Evolutionary conservation across 2,329 filamentous ascomycete species (phyloP), one percentile per base, ranked within the genome.

Genomic region (Karstenula rhodostoma): DNA sequence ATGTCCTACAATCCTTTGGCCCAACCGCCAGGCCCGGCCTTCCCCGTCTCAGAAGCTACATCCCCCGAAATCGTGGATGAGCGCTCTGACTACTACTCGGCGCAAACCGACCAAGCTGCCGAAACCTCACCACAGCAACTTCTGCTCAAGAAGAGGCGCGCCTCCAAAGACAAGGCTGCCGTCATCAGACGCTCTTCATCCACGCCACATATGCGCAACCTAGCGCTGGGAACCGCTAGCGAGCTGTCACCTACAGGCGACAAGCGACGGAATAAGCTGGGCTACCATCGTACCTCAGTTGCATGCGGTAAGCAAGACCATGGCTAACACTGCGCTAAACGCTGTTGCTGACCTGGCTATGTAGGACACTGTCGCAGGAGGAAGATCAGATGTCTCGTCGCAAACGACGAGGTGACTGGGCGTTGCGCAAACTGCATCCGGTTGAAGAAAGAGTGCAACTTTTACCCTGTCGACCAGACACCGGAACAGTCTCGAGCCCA

Each of bases 371-470:
- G 94, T 77, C 91, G 94, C 72, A 87, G 92, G 75, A 90, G 94
- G 69, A 98, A 98, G 80, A 98, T 98, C 64, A 86, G 94, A 79
- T 98, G 94, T 78, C 87, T 97, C 54, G 85, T 92, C 46, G 88
- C 91, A 9, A 84, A 87, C 51, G 88, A 89, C 65, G 92, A 96
- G 68, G 76, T 84, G 10, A 87, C 92, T 72, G 89, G 89, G 48
- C 89, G 93, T 65, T 98, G 94, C 79, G 87, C 90, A 66, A 97
- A 96, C 81, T 98, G 94, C 79, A 96, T 97, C 71, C 89, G 93
- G 49, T 82, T 98, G 73, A 96, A 96, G 78, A 97, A 96, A 73
- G 93, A 97, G 66, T 98, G 94, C 79, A 92, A 90, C 74, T 98
- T 96, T 79, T 91, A 89, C 69, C 92, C 94, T 0, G 94, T 97